Evolutionary conservation across 2,329 filamentous ascomycete species (phyloP), one percentile per base, ranked within the genome.

Genomic region (Paraphoma chrysanthemicola): DNA sequence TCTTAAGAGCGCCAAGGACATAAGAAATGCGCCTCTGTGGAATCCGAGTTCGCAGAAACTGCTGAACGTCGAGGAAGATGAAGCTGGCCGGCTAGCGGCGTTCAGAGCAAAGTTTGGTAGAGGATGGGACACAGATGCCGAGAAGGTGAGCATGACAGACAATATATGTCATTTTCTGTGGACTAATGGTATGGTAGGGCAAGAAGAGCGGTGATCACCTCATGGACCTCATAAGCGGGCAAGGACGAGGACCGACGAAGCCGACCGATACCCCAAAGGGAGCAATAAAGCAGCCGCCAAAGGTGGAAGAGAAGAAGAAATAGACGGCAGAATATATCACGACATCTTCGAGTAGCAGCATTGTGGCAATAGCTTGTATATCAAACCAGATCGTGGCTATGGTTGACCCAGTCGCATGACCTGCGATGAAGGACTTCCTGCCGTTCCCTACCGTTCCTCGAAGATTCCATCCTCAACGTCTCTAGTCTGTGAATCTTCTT

Each of bases 11-110:
- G 85, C 83, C 58, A 96, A 96, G 79, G 95, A 99, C 81, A 91
- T 90, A 44, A 88, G 92, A 69, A 99, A 98, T 82, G 89, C 91
- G 70, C 82, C 91, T 2, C 79, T 97, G 51, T 99, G 95, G 95
- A 95, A 98, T 77, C 95, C 95, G 0, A 88, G 84, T 56, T 89
- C 90, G 65, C 88, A 88, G 78, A 90, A 90, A 60, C 83, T 99
- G 69, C 82, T 89, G 74, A 97, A 95, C 76, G 85, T 97, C 55
- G 95, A 99, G 80, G 88, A 96, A 62, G 95, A 99, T 77, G 95
- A 98, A 84, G 94, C 95, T 3, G 95, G 95, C 16, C 87, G 90
- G 73, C 80, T 99, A 71, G 90, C 89, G 50, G 90, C 91, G 53
- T 99, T 99, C 82, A 85, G 95, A 70, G 85, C 85, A 59, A 86